Percentiles rank a stretch among this genome's conserved stretches.
Conservation (phyloP, 169 alveolate species). For the Toxoplasma gondii region DNA sequence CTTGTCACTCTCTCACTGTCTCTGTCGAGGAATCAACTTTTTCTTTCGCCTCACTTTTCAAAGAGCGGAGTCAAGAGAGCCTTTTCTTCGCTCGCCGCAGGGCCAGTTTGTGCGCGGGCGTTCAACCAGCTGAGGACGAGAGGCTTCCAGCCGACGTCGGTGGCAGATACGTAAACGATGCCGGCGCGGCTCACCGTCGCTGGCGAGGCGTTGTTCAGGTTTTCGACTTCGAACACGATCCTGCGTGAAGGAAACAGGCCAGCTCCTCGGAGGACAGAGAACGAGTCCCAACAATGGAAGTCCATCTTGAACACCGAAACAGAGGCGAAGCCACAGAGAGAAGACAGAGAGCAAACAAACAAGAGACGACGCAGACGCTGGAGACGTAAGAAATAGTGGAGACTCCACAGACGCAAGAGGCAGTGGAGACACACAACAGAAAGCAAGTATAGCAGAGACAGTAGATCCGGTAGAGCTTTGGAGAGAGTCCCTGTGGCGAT, state of each 20-base stretch:
- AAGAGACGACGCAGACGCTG: too few species aligned
- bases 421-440: too few species aligned
- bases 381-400: too few species aligned
- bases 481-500: too few species aligned
- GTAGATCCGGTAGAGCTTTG: too few species aligned
- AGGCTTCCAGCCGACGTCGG: slow-evolving; percentile 93
- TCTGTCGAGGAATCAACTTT: too few species aligned
- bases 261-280: neutral
- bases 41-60: slow-evolving; percentile 75
- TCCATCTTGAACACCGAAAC: too few species aligned
- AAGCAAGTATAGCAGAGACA: too few species aligned
- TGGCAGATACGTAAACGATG: slow-evolving; percentile 91
- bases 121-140: slow-evolving; percentile 90
- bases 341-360: too few species aligned
- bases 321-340: too few species aligned
- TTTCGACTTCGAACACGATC: slow-evolving; percentile 93
- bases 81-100: slow-evolving; percentile 81
- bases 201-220: slow-evolving; percentile 92
- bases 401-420: too few species aligned
- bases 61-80: slow-evolving; percentile 78
- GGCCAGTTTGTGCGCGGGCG: slow-evolving; percentile 73
- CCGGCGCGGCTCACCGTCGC: slow-evolving; percentile 97
- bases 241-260: slow-evolving; percentile 60
- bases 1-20: too few species aligned
- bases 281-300: neutral